Conservation (phyloP, 371 early-diverging fungal species). For the Zychaea mexicana region DNA sequence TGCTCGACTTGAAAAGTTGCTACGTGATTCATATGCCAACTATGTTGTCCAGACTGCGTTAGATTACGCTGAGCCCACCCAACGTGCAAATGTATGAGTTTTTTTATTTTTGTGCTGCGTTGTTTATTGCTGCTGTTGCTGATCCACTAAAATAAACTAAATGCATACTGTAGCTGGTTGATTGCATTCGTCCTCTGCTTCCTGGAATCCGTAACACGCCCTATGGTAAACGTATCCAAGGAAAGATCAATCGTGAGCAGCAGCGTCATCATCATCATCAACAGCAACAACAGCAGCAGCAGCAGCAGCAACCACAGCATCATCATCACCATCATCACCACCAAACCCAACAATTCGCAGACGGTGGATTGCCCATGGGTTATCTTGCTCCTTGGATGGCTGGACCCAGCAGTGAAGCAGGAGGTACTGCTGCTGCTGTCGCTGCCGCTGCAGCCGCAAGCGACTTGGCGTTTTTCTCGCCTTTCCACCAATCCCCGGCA, state of each 20-base stretch:
- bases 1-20: conserved; percentile 69
- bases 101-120: neutral
- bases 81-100: conserved; percentile 58
- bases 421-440: neutral
- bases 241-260: conserved; percentile 71
- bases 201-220: conserved; percentile 83
- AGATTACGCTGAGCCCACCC: conserved; percentile 78
- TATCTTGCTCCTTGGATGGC: conserved; percentile 17
- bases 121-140: neutral
- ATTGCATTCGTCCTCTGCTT: conserved; percentile 78
- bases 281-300: conserved; percentile 12
- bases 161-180: conserved; percentile 56
- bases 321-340: conserved; percentile 6
- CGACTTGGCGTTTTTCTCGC: conserved; percentile 15
- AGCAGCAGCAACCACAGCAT: conserved; percentile 4
- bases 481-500: conserved; percentile 11
- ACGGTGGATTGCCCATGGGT: neutral
- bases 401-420: conserved; percentile 2
- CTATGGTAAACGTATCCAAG: conserved; percentile 86
- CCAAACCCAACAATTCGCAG: conserved; percentile 1
- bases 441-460: neutral
- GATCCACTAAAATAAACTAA: no score
- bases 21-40: conserved; percentile 88
- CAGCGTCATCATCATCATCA: conserved; percentile 14
- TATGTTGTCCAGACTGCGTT: conserved; percentile 94